Evolutionary conservation across 352 stramenopile species (phyloP).

Genomic region (Globisporangium ultimum): DNA sequence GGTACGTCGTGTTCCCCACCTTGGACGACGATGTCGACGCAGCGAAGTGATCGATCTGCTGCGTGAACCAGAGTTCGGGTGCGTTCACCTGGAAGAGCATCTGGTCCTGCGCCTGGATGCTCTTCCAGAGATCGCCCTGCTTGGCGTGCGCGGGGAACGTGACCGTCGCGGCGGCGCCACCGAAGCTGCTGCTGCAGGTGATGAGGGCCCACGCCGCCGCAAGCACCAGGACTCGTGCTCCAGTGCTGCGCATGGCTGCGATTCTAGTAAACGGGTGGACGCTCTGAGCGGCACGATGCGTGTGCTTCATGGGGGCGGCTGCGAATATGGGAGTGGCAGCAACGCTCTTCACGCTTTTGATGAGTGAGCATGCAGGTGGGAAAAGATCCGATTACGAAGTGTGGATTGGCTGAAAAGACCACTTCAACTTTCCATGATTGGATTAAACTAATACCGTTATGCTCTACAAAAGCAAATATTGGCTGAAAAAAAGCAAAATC

Average conservation of each 20-base stretch:
- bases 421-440: conserved; percentile 1
- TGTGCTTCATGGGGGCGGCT: not conserved
- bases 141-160: conserved; percentile 42
- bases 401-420: not conserved
- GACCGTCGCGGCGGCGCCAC: conserved; percentile 1
- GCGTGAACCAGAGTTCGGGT: conserved; percentile 60
- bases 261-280: too few relatives aligned
- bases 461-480: too few relatives aligned
- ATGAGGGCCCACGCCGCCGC: not conserved
- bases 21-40: not conserved
- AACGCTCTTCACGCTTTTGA: not conserved
- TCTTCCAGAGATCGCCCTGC: conserved; percentile 44
- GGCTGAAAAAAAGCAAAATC: too few relatives aligned
- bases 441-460: too few relatives aligned
- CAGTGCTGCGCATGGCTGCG: not conserved
- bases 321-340: not conserved
- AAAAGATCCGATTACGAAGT: not conserved
- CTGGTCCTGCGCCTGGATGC: conserved; percentile 49
- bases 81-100: conserved; percentile 33
- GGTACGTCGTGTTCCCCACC: conserved; percentile 38
- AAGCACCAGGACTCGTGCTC: not conserved
- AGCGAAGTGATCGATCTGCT: conserved; percentile 64
- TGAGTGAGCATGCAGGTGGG: not conserved
- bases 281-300: not conserved
- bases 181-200: too few relatives aligned